Evolutionary conservation across 305 asterid species (phyloP).

Genomic region (Striga hermonthica): DNA sequence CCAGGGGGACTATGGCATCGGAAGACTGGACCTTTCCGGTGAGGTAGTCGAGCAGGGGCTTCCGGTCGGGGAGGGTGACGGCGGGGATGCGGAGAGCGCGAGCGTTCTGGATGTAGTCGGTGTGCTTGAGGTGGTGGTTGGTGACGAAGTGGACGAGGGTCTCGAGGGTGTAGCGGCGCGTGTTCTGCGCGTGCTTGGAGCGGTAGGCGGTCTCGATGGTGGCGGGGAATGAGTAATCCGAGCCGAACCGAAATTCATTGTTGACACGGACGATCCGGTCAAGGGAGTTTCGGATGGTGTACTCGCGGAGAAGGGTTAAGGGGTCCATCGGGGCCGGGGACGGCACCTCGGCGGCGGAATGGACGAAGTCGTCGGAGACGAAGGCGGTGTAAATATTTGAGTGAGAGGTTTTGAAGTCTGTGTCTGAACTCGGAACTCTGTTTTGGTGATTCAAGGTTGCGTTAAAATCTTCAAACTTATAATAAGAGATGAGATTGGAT

Average conservation of each 20-base stretch:
- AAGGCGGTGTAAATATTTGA: background rate
- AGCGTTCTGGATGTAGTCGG: conserved; percentile 77
- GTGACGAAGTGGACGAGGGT: conserved; percentile 88
- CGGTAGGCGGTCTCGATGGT: conserved; percentile 77
- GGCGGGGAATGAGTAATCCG: conserved; percentile 82
- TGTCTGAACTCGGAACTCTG: background rate
- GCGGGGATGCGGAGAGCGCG: conserved; percentile 66
- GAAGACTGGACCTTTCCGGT: conserved; percentile 74
- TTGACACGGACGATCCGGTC: conserved; percentile 55
- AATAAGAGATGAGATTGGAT: background rate
- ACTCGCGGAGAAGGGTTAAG: conserved; percentile 77
- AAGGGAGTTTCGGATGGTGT: conserved; percentile 70
- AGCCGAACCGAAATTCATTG: conserved; percentile 76
- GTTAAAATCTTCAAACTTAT: background rate
- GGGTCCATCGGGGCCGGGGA: conserved; percentile 67
- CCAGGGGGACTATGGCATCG: conserved; percentile 60
- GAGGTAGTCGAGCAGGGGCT: conserved; percentile 81
- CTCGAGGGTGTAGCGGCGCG: conserved; percentile 86
- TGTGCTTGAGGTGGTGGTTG: conserved; percentile 74
- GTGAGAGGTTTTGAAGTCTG: background rate
- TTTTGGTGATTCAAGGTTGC: background rate
- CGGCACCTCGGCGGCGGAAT: conserved; percentile 27
- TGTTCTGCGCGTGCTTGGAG: conserved; percentile 66
- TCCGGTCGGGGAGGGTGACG: conserved; percentile 85
- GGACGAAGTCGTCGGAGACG: conserved; percentile 5